Base-by-base conservation (phyloP, 495 filamentous ascomycete species). In the Aspergillus homomorphus region DNA sequence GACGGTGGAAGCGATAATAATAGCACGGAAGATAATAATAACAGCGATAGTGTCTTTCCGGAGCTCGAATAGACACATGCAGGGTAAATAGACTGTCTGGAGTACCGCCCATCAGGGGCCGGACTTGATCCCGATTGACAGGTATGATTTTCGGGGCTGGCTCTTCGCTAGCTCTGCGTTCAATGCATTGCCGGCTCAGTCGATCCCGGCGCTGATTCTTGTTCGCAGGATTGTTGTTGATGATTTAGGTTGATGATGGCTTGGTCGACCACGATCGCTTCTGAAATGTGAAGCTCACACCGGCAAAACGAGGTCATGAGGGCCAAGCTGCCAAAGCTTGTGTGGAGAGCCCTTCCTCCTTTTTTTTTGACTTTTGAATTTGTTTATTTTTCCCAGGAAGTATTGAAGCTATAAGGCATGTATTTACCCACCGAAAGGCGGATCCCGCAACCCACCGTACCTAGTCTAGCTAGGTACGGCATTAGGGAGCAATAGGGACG, bases 371-470 rank as follows among this genome's bases (percentile, higher is more conserved):
- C 33, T 7, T 38, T 38, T 38, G 5, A 38, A 9, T 38, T 38
- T 38, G 33, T 10, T 14, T 38, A 2, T 38, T 38, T 38, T 38
- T 38, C 10, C 33, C 33, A 38, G 10, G 49, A 50, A 53, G 43
- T 53, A 51, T 56, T 54, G 61, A 60, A 56, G 54, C 58, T 58
- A 55, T 53, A 55, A 56, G 56, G 58, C 56, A 64, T 58, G 28
- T 38, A 21, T 57, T 38, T 67, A 64, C 53, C 61, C 61, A 62
- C 61, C 26, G 28, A 24, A 12, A 23, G 54, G 59, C 64, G 64
- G 64, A 64, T 62, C 61, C 58, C 50, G 50, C n/a, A 57, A 62
- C 48, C 59, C 52, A 58, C 60, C 53, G 43, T 43, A 38, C 12
- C 33, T 38, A 51, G 48, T 30, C 48, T 51, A 48, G 20, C 45